These are phyloP conservation scores for Lipomyces mesembrius DNA, from an alignment of 805 yeast genomes.

Conservation along the genomic window DNA sequence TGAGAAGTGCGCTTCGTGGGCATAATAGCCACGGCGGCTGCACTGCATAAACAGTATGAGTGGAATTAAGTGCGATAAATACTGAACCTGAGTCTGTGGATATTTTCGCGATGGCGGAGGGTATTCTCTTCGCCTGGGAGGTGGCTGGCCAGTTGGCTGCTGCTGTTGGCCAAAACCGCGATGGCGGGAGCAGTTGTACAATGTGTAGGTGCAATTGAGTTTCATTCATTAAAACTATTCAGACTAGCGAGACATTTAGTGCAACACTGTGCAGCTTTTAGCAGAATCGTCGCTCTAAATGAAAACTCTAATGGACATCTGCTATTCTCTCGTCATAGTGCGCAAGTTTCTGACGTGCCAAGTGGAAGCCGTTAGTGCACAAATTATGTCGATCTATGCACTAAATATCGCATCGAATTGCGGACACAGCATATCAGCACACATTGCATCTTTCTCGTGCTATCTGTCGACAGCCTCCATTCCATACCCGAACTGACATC, in stretches of 20 bases:
- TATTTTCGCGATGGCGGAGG: background rate
- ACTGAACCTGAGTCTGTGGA: background rate
- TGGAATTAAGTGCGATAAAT: background rate
- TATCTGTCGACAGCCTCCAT: background rate
- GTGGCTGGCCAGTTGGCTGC: background rate
- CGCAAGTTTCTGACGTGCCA: too few species aligned
- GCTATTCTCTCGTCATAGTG: background rate
- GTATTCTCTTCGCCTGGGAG: background rate
- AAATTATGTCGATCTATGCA: background rate
- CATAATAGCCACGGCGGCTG: conserved; percentile 13
- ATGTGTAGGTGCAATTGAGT: background rate
- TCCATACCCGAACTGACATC: background rate
- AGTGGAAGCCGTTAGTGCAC: too few species aligned
- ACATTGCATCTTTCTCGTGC: background rate
- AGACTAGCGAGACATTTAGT: background rate
- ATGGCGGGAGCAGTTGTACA: background rate
- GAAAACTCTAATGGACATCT: background rate
- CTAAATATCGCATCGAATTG: background rate
- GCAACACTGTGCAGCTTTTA: background rate
- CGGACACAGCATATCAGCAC: background rate
- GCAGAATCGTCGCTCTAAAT: background rate
- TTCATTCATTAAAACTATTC: background rate
- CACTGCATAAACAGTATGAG: background rate
- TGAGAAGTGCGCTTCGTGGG: conserved; percentile 11
- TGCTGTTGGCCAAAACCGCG: background rate